Evolutionary conservation across 148 eudicot genomes (phyloP).

Genomic region (Tetragonia tetragonoides): DNA sequence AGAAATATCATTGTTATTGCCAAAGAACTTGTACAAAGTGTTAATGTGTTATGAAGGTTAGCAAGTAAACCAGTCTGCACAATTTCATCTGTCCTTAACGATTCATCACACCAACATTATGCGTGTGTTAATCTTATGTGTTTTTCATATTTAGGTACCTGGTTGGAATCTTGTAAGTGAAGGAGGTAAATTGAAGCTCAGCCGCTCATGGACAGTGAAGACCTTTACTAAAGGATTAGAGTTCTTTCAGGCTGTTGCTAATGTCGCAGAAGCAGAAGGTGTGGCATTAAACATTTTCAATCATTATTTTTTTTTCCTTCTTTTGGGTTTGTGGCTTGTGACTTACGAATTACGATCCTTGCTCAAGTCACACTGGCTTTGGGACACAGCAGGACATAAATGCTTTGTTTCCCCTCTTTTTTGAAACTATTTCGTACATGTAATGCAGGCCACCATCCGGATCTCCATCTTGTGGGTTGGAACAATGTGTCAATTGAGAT

Average conservation of each 20-base stretch:
- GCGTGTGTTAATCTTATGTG: constrained; percentile 3
- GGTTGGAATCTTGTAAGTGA: constrained; percentile 72
- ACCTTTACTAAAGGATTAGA: constrained; percentile 78
- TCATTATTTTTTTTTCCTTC: too few relatives aligned
- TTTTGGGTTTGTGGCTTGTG: too few relatives aligned
- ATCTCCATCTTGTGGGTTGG: constrained; percentile 94
- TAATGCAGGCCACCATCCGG: constrained; percentile 88
- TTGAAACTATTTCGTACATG: not conserved
- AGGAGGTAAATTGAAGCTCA: constrained; percentile 59
- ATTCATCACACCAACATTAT: not conserved
- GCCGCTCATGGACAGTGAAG: constrained; percentile 83
- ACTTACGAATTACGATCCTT: not conserved
- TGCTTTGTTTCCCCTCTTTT: not conserved
- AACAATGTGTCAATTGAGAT: constrained; percentile 79
- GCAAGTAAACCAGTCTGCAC: not conserved
- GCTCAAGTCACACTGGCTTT: not conserved
- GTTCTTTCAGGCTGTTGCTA: constrained; percentile 70
- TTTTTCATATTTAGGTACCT: constrained; percentile 53
- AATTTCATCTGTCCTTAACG: not conserved
- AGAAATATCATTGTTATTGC: not conserved
- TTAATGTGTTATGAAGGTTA: not conserved
- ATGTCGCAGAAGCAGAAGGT: constrained; percentile 91
- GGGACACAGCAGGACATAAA: not conserved
- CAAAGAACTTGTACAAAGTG: not conserved
- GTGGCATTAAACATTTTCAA: not conserved